These are phyloP conservation scores for Colletotrichum aenigma DNA, from an alignment of 2,329 filamentous ascomycete species.

Conservation along the genomic window DNA sequence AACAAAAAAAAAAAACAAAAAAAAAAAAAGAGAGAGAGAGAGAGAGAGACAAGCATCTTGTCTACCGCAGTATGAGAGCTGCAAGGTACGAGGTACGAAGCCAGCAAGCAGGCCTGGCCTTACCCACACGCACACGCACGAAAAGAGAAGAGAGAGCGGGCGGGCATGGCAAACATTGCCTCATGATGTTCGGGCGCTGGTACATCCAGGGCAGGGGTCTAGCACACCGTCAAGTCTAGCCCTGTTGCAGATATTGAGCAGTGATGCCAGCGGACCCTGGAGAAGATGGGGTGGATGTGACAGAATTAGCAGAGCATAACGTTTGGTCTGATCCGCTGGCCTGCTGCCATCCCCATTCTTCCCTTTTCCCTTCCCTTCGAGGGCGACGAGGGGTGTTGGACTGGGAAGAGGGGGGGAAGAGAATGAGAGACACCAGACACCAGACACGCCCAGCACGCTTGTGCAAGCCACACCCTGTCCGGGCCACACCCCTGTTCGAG, in stretches of 20 bases:
- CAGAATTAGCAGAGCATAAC: conserved; percentile 36
- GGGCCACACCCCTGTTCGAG: conserved; percentile 14
- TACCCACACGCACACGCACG: neutral
- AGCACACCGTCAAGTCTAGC: conserved; percentile 40
- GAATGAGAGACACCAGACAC: neutral
- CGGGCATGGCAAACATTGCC: conserved; percentile 23
- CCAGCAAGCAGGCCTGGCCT: neutral
- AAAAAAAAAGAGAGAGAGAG: too few relatives aligned
- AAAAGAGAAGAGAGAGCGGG: conserved; percentile 11
- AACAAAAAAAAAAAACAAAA: neutral
- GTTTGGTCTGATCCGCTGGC: conserved; percentile 35
- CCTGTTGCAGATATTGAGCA: conserved; percentile 40
- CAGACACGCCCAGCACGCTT: conserved; percentile 13
- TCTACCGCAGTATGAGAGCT: neutral
- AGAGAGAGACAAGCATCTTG: conserved; percentile 23
- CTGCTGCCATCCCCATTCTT: conserved; percentile 28
- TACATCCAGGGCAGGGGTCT: conserved; percentile 38
- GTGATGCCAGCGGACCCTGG: conserved; percentile 24
- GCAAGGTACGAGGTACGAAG: neutral
- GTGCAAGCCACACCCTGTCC: conserved; percentile 18
- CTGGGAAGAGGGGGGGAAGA: conserved; percentile 12
- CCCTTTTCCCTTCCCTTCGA: neutral
- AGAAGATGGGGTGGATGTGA: conserved; percentile 36
- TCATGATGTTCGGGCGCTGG: conserved; percentile 35
- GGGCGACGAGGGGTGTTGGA: neutral